A percentile compares a stretch with the other conserved stretches of the same genome.
Evolutionary conservation across 2,329 filamentous ascomycete species (phyloP).

Genomic region (Karstenula rhodostoma): DNA sequence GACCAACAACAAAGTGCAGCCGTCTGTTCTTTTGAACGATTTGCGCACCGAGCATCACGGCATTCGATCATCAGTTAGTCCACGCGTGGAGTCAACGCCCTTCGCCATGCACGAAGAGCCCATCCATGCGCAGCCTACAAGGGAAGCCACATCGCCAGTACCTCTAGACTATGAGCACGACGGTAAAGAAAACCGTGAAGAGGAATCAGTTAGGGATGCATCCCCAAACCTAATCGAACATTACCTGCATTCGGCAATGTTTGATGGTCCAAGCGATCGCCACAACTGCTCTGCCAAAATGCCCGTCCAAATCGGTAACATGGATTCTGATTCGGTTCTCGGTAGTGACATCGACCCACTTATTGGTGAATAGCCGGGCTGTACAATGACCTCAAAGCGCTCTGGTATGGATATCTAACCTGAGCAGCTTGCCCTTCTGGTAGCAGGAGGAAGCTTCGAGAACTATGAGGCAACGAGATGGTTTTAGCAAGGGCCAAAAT

Average conservation of each 20-base stretch:
- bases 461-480: not conserved
- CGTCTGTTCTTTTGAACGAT: not conserved
- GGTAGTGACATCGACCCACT: not conserved
- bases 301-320: not conserved
- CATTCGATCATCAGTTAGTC: not conserved
- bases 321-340: conserved; percentile 6
- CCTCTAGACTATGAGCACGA: conserved; percentile 1
- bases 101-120: conserved; percentile 15
- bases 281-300: not conserved
- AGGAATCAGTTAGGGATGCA: not conserved
- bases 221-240: not conserved
- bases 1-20: not conserved
- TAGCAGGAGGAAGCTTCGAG: not conserved
- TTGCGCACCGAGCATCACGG: not conserved
- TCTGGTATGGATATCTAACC: not conserved
- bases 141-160: not conserved
- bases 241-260: conserved; percentile 4
- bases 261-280: conserved; percentile 10
- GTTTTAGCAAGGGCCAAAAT: not conserved
- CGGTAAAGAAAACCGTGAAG: conserved; percentile 15
- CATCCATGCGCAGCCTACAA: conserved; percentile 6
- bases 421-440: not conserved
- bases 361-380: not conserved
- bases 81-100: not conserved
- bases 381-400: not conserved